Evolutionary conservation across 1,139 yeast species (phyloP), one percentile per base, ranked within the genome.

Genomic region (Suhomyces bokatorum): DNA sequence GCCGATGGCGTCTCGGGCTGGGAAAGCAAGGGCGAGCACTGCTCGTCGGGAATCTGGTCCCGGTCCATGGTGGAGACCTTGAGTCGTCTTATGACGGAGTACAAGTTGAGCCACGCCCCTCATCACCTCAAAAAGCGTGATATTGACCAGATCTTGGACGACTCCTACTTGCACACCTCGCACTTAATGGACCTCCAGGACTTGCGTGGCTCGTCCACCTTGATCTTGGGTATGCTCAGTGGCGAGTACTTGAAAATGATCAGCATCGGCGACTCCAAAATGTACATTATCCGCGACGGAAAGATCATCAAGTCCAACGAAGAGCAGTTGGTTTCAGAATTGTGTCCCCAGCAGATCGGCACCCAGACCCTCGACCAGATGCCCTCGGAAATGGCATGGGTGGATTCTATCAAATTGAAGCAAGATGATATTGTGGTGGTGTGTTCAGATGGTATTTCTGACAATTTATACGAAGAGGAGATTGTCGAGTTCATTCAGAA

Each of bases 1-100:
- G 85, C 85, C 2, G 85, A 80, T 56, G 85, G 85, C 0, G 83
- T 80, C 8, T 73, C 80, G 26, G 83, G 83, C 3, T 80, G 85
- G 85, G 78, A 77, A 64, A 61, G 73, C 53, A 60, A 73, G 51
- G 51, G 46, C 2, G 64, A 63, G 53, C 66, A 77, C 60, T 47
- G 78, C 53, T 58, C 73, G 52, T 67, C 75, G 8, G 83, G 84
- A 1, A 66, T 78, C 12, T 80, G 83, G 82, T 74, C 83, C 3
- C 64, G 85, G 43, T 70, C 79, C 2, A 75, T 80, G 70, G 62
- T 80, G 36, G 83, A 79, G 56, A 77, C 81, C 12, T 63, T 76
- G 46, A 69, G 78, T 55, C 54, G 81, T 24, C 63, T 76, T 35
- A 71, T 78, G 68, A 70, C 80, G 0, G 77, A 71, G 48, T 73